These are phyloP conservation scores for Sporothrix luriei DNA, from an alignment of 2,329 filamentous ascomycete species.

Conservation along the genomic window DNA sequence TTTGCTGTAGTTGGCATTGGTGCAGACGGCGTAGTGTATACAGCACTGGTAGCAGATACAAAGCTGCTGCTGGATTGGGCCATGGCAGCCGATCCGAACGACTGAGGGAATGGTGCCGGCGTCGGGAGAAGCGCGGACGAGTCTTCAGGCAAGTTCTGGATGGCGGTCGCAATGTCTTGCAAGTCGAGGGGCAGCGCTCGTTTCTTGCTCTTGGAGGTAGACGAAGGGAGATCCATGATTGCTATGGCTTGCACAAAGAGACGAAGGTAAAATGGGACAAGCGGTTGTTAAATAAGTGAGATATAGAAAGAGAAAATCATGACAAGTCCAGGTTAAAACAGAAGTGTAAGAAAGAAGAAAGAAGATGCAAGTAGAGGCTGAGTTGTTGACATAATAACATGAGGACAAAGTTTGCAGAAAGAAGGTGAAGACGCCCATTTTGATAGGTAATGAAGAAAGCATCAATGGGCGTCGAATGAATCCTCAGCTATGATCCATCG, in stretches of 20 bases:
- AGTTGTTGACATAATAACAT: neutral
- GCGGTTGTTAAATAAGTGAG: neutral
- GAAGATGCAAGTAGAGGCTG: neutral
- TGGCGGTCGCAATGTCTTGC: constrained; percentile 21
- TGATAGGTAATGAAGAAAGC: neutral
- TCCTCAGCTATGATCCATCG: neutral
- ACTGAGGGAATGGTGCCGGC: constrained; percentile 1
- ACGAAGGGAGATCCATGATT: neutral
- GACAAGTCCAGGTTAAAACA: neutral
- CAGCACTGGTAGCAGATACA: neutral
- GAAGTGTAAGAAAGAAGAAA: neutral
- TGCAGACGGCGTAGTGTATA: neutral
- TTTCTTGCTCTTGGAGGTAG: constrained; percentile 15
- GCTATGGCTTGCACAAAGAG: neutral
- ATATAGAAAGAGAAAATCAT: neutral
- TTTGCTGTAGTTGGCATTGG: neutral
- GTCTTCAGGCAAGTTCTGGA: constrained; percentile 25
- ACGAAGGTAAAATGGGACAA: neutral
- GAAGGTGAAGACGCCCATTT: neutral
- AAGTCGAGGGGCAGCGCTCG: constrained; percentile 25
- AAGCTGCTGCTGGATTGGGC: neutral
- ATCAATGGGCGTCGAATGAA: neutral
- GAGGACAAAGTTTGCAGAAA: neutral
- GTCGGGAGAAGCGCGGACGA: constrained; percentile 23
- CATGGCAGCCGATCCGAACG: neutral